Percentiles rank a stretch among this genome's conserved stretches.
Conservation (phyloP, 2,329 filamentous ascomycete genomes). For the Thelonectria rubi region DNA sequence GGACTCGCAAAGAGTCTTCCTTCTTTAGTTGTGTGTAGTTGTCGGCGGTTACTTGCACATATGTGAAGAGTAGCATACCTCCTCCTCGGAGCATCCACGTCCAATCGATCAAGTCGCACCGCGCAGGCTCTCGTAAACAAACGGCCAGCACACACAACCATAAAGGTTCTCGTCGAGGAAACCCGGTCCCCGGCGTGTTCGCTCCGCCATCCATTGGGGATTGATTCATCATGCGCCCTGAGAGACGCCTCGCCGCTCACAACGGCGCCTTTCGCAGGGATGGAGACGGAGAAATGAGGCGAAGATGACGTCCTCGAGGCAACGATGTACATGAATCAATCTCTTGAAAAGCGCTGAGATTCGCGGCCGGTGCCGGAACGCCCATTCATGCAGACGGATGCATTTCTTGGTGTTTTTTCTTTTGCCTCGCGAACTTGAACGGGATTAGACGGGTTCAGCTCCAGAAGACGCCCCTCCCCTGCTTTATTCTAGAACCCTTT, state of each 20-base stretch:
- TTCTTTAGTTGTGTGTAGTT: too few species aligned
- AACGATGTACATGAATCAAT: too few species aligned
- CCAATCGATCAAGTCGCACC: too few species aligned
- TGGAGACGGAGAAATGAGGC: slow-evolving; percentile 17
- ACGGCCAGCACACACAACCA: too few species aligned
- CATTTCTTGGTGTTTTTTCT: neutral
- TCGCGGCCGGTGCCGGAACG: slow-evolving; percentile 17
- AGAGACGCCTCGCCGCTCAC: slow-evolving; percentile 1
- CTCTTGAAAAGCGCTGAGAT: slow-evolving; percentile 4
- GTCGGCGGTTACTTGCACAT: neutral
- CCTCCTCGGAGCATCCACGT: too few species aligned
- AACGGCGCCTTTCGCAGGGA: neutral
- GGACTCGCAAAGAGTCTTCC: neutral
- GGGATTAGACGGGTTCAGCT: slow-evolving; percentile 21
- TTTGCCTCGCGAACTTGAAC: slow-evolving; percentile 7
- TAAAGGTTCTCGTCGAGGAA: too few species aligned
- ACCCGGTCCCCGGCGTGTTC: too few species aligned
- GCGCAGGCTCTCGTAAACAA: too few species aligned
- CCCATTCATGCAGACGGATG: slow-evolving; percentile 9
- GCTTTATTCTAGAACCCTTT: slow-evolving; percentile 18
- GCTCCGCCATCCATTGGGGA: too few species aligned
- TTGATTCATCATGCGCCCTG: neutral
- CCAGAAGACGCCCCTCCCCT: neutral
- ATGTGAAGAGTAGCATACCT: too few species aligned
- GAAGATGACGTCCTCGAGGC: slow-evolving; percentile 16